Evolutionary conservation across 768 basidiomycete species (phyloP).

Genomic region (Filobasidium wieringae): DNA sequence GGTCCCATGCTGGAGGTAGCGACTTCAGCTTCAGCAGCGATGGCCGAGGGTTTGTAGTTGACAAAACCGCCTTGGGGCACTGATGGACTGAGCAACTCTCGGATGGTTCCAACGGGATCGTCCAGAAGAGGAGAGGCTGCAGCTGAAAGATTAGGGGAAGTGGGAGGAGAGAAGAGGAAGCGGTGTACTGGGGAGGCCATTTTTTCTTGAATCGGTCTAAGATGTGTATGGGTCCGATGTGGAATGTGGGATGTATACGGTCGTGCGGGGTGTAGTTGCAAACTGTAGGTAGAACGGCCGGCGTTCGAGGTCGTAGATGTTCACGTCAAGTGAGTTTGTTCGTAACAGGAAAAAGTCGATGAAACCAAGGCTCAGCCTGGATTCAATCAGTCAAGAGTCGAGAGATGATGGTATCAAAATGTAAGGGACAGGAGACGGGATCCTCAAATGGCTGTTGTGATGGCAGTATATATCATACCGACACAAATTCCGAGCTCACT

Average conservation of each 20-base stretch:
- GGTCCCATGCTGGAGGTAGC: not conserved
- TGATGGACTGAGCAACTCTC: not conserved
- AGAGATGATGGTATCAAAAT: too few relatives aligned
- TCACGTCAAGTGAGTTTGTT: not conserved
- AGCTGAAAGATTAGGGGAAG: constrained; percentile 10
- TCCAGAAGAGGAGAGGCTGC: not conserved
- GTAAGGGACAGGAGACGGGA: too few relatives aligned
- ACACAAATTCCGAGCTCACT: too few relatives aligned
- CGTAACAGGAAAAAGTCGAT: not conserved
- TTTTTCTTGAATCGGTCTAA: not conserved
- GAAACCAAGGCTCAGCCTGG: not conserved
- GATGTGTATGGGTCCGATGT: too few relatives aligned
- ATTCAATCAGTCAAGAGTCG: too few relatives aligned
- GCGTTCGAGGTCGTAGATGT: not conserved
- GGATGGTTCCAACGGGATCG: not conserved
- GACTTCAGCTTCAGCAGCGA: not conserved
- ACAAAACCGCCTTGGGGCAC: too few relatives aligned
- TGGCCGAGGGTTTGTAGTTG: not conserved
- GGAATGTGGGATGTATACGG: not conserved
- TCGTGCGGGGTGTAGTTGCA: not conserved
- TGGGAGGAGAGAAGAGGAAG: constrained; percentile 30
- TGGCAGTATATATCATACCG: too few relatives aligned
- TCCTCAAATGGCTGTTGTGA: too few relatives aligned
- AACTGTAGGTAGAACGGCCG: not conserved
- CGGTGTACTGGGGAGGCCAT: constrained; percentile 32